These are phyloP conservation scores for Nannizziopsis arthrosporioides DNA, from an alignment of 2,329 filamentous ascomycete species.

Conservation along the genomic window DNA sequence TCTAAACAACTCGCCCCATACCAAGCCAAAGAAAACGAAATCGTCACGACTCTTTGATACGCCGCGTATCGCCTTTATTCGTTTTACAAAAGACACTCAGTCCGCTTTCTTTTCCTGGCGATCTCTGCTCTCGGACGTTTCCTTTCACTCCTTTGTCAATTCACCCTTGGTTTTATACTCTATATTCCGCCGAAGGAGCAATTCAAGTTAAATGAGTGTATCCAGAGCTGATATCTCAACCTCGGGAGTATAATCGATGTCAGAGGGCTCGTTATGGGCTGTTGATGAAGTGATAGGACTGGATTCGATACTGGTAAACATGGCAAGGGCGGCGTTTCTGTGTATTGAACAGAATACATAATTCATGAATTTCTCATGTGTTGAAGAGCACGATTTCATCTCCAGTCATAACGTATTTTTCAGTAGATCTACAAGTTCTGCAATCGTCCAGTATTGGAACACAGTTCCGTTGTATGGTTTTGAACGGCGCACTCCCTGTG, in stretches of 20 bases:
- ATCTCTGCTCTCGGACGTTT: background rate
- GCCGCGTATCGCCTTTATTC: background rate
- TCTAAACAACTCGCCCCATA: conserved; percentile 57
- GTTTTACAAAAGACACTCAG: background rate
- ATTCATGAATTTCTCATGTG: conserved; percentile 1
- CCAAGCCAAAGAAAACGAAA: background rate
- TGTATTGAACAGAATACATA: conserved; percentile 8
- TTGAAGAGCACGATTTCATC: background rate
- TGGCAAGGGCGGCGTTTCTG: conserved; percentile 3
- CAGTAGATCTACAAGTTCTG: too few relatives aligned
- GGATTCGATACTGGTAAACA: background rate
- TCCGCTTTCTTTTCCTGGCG: background rate
- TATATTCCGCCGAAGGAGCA: too few relatives aligned
- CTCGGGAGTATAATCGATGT: too few relatives aligned
- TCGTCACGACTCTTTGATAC: background rate
- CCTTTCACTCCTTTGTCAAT: too few relatives aligned
- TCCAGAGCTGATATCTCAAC: too few relatives aligned
- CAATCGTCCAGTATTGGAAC: too few relatives aligned
- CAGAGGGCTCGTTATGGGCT: background rate
- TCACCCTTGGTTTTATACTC: too few relatives aligned
- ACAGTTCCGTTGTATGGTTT: too few relatives aligned
- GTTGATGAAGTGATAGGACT: background rate
- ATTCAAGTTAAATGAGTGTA: too few relatives aligned
- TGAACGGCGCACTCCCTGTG: too few relatives aligned
- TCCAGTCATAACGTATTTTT: conserved; percentile 2